These are phyloP conservation scores for Solanum habrochaites DNA, from an alignment of 257 asterid genomes.

Conservation along the genomic window DNA sequence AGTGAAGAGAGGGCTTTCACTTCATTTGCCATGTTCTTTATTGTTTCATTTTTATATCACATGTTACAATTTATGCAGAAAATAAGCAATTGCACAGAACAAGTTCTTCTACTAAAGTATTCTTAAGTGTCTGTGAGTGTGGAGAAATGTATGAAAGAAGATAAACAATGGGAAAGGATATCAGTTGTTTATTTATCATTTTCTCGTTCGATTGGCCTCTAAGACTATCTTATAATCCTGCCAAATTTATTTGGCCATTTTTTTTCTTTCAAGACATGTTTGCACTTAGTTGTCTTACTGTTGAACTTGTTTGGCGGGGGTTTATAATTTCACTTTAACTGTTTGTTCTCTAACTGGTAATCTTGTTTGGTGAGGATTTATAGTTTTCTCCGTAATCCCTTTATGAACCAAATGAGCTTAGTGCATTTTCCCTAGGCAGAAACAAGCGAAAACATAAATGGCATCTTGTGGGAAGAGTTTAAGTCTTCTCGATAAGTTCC, in stretches of 20 bases:
- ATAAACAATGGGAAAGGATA: neutral
- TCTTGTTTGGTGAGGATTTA: neutral
- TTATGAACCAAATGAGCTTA: neutral
- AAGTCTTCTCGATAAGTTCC: neutral
- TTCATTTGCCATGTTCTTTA: neutral
- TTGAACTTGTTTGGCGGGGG: neutral
- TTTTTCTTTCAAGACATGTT: neutral
- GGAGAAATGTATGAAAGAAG: neutral
- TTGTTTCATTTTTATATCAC: neutral
- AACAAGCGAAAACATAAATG: neutral
- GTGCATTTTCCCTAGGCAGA: neutral
- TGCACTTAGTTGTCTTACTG: neutral
- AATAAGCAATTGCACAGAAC: neutral
- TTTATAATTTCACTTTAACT: neutral
- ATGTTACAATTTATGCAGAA: neutral
- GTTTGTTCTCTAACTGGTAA: neutral
- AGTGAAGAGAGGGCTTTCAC: neutral
- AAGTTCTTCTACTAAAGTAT: neutral
- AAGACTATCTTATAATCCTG: neutral
- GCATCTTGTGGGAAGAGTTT: neutral
- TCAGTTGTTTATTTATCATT: neutral
- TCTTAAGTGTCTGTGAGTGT: neutral
- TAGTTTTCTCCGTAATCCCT: neutral
- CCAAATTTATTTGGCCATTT: neutral
- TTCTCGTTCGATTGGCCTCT: neutral